These are phyloP conservation scores for Cardamine resedifolia DNA, from an alignment of 345 rosid species.

Conservation along the genomic window DNA sequence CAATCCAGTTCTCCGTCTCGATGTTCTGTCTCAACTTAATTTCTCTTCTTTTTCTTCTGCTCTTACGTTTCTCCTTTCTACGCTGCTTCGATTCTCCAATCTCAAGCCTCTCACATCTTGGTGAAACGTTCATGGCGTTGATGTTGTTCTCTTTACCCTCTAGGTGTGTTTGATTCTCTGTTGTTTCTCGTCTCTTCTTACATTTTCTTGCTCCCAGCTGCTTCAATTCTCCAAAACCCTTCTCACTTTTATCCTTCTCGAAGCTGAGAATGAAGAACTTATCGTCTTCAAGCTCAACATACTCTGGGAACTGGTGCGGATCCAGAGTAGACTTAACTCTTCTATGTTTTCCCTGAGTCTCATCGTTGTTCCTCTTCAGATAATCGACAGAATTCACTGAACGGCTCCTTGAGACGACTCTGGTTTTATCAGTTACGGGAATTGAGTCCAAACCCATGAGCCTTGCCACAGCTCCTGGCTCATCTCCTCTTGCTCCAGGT, in stretches of 20 bases:
- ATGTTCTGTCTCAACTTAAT: conserved; percentile 28
- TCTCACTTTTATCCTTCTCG: conserved; percentile 35
- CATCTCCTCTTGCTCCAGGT: conserved; percentile 5
- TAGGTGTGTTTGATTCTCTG: conserved; percentile 1
- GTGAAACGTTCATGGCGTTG: conserved; percentile 6
- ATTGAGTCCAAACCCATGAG: conserved; percentile 74
- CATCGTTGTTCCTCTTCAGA: conserved; percentile 24
- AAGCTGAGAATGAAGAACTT: conserved; percentile 65
- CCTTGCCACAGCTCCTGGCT: conserved; percentile 72
- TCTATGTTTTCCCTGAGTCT: conserved; percentile 32
- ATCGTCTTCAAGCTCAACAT: conserved; percentile 64
- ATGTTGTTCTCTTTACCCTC: conserved; percentile 15
- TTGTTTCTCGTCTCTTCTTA: conserved; percentile 19
- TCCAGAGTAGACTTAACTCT: conserved; percentile 44
- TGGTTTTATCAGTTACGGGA: conserved; percentile 10
- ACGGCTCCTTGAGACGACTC: conserved; percentile 47
- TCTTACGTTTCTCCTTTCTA: conserved; percentile 35
- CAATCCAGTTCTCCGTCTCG: neutral
- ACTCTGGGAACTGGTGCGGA: conserved; percentile 42
- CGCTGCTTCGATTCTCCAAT: conserved; percentile 30
- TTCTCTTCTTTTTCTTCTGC: conserved; percentile 25
- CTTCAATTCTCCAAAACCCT: conserved; percentile 32
- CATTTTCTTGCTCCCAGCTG: conserved; percentile 8
- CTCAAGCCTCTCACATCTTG: neutral
- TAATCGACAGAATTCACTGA: conserved; percentile 48